A percentile compares a stretch with the other conserved stretches of the same genome.
phyloP scores from a whole-genome alignment of 768 basidiomycete genomes.

The Lentinula sp. region DNA sequence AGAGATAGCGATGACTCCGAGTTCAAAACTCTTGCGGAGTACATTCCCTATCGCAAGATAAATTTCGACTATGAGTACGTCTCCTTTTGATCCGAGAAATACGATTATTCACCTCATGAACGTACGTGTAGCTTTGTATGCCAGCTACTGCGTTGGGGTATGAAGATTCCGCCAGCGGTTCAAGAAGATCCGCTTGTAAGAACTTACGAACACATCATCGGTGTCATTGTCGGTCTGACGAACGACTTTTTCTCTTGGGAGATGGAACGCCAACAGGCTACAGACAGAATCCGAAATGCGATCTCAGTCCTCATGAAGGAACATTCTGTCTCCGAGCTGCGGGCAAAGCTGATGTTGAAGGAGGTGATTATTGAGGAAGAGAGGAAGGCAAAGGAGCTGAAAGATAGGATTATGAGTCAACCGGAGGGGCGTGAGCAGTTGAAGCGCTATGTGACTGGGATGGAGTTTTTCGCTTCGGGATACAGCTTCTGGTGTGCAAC shows the following conservation, averaged over 20 bases:
- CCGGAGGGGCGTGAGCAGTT: conserved; percentile 5
- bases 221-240: conserved; percentile 14
- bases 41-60: conserved; percentile 1
- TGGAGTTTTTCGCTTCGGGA: conserved; percentile 17
- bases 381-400: conserved; percentile 12
- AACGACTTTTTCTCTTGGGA: conserved; percentile 23
- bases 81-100: too few species aligned
- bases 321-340: conserved; percentile 11
- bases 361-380: conserved; percentile 17
- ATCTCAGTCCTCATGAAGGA: conserved; percentile 17
- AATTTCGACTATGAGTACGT: conserved; percentile 5
- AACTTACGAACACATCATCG: conserved; percentile 14
- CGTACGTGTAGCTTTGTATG: conserved; percentile 7
- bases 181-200: conserved; percentile 3
- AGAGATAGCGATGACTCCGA: background rate
- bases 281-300: conserved; percentile 17
- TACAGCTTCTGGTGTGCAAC: conserved; percentile 20
- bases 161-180: conserved; percentile 13
- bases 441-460: conserved; percentile 14
- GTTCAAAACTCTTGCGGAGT: background rate
- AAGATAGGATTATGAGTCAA: conserved; percentile 7
- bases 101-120: too few species aligned
- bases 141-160: conserved; percentile 16
- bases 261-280: conserved; percentile 15
- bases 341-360: conserved; percentile 13